Conservation (phyloP, 2,329 filamentous ascomycete genomes). For the Xylariales sp. region DNA sequence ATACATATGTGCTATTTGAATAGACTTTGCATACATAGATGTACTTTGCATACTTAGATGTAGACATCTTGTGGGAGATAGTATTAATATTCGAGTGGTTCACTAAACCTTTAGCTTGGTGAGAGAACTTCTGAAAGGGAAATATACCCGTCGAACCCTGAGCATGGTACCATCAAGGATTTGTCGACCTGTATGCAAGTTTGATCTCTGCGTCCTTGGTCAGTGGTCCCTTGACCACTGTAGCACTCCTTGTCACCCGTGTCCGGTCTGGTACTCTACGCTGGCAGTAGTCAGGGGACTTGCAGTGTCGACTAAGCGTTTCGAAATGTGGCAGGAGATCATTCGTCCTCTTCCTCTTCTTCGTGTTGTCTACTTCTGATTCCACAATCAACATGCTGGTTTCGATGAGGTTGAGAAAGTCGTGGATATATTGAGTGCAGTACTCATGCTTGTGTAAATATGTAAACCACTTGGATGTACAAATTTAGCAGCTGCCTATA, state of each 20-base stretch:
- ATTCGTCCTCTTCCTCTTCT: background rate
- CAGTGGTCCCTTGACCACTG: background rate
- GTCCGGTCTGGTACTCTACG: background rate
- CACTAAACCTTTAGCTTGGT: no score
- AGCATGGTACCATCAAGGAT: no score
- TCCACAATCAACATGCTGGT: slow-evolving; percentile 1
- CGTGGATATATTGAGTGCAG: slow-evolving; percentile 7
- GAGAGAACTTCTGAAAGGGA: no score
- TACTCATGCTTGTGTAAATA: slow-evolving; percentile 4
- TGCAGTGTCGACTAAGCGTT: background rate
- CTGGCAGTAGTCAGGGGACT: background rate
- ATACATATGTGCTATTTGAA: no score
- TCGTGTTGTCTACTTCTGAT: background rate
- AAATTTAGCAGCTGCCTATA: background rate
- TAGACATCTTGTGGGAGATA: no score
- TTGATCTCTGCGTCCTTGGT: no score
- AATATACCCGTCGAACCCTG: no score
- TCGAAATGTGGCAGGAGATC: background rate
- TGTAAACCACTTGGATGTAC: slow-evolving; percentile 6
- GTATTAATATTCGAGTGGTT: no score
- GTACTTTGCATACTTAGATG: no score
- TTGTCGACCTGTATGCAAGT: background rate
- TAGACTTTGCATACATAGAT: no score
- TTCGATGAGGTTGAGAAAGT: slow-evolving; percentile 8
- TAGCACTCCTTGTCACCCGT: background rate